Percentiles rank a stretch among this genome's conserved stretches.
Conservation (phyloP, 768 basidiomycete species). For the Suillus tomentosus region DNA sequence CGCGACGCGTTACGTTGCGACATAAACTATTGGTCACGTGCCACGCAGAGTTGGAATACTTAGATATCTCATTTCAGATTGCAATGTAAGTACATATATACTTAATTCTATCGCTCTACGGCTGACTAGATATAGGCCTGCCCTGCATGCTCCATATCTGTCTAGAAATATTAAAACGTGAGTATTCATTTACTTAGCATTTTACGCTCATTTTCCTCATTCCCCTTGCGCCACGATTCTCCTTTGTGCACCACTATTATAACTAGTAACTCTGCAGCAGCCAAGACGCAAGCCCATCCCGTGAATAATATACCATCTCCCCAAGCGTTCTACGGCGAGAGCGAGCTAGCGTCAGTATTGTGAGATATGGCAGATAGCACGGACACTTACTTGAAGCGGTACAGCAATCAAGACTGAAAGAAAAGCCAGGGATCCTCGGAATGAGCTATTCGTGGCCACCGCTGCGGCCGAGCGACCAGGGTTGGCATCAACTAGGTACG, state of each 20-base stretch:
- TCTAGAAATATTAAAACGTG: not conserved
- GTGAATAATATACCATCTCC: slow-evolving; percentile 85
- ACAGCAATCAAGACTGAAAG: slow-evolving; percentile 71
- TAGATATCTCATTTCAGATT: not conserved
- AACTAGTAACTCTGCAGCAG: slow-evolving; percentile 54
- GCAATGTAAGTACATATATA: not conserved
- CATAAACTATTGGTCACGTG: not conserved
- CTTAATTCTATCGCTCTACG: not conserved
- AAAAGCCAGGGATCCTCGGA: slow-evolving; percentile 71
- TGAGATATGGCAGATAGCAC: not conserved
- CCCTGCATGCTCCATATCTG: not conserved
- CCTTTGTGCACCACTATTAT: slow-evolving; percentile 65
- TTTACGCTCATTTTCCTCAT: slow-evolving; percentile 42
- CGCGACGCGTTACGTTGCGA: not conserved
- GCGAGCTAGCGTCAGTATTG: slow-evolving; percentile 7
- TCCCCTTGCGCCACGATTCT: slow-evolving; percentile 53
- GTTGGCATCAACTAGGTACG: slow-evolving; percentile 89
- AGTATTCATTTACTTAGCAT: slow-evolving; percentile 9
- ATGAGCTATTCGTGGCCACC: slow-evolving; percentile 74
- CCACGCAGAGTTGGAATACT: not conserved
- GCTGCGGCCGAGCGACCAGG: slow-evolving; percentile 76
- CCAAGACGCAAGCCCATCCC: slow-evolving; percentile 57
- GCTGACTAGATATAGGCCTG: not conserved
- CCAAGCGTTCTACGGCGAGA: slow-evolving; percentile 49
- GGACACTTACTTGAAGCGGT: slow-evolving; percentile 54